These are phyloP conservation scores for Neckera pumila DNA, from an alignment of 225 moss, liverwort and hornwort genomes.

Conservation along the genomic window DNA sequence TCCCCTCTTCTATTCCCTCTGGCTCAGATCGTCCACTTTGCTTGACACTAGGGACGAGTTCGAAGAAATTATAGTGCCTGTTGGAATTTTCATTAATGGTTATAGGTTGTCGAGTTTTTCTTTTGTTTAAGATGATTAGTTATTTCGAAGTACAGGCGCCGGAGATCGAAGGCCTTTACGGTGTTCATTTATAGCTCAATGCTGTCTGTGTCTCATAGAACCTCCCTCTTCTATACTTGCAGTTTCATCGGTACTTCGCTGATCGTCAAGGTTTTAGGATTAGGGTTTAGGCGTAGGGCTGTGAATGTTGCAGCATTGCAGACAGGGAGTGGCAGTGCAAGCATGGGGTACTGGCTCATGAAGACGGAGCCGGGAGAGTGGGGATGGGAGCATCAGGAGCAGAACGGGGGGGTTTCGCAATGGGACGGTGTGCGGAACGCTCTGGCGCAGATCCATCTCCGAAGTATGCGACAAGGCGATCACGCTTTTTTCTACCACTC, in stretches of 20 bases:
- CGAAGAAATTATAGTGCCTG: background rate
- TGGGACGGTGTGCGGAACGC: slow-evolving; percentile 87
- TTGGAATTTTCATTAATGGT: background rate
- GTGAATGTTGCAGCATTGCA: background rate
- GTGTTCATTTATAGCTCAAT: background rate
- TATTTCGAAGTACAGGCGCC: background rate
- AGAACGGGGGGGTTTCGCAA: slow-evolving; percentile 51
- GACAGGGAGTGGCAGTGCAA: background rate
- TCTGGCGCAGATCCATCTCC: slow-evolving; percentile 64
- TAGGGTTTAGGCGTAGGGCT: background rate
- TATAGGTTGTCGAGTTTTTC: background rate
- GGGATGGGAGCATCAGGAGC: slow-evolving; percentile 75
- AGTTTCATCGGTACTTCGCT: background rate
- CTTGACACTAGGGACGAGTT: too few species aligned
- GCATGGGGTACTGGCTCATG: slow-evolving; percentile 58
- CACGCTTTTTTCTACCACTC: slow-evolving; percentile 87
- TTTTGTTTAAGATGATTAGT: background rate
- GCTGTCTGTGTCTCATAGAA: background rate
- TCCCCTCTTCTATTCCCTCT: background rate
- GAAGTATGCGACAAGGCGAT: slow-evolving; percentile 60
- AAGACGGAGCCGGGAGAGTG: slow-evolving; percentile 82
- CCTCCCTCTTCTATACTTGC: background rate
- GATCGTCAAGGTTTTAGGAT: background rate
- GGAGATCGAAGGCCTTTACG: background rate
- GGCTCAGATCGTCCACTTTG: background rate